Evolutionary conservation across 1,284 basidiomycete species (phyloP).

Genomic region (Athelia sp.): DNA sequence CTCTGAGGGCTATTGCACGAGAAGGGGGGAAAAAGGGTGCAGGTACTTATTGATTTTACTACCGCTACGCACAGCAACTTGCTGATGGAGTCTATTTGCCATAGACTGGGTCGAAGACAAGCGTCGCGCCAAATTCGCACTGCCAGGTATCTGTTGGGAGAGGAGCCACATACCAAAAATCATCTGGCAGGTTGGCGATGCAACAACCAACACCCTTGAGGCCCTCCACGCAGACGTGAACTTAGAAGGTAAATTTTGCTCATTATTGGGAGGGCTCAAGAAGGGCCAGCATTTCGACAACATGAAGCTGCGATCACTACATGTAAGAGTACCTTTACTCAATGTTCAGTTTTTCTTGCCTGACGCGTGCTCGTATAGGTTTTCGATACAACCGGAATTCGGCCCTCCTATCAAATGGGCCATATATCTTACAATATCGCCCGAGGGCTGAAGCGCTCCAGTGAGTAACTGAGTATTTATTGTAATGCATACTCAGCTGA

Average conservation of each 20-base stretch:
- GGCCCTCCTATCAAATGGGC: not conserved
- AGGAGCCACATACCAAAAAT: constrained; percentile 14
- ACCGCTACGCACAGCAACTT: not conserved
- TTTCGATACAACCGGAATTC: not conserved
- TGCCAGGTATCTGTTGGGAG: constrained; percentile 17
- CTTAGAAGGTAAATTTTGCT: constrained; percentile 14
- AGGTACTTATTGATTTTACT: constrained; percentile 5
- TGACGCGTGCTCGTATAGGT: not conserved
- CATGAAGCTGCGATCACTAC: constrained; percentile 12
- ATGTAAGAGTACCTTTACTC: not conserved
- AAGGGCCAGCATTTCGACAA: constrained; percentile 12
- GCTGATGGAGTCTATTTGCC: not conserved
- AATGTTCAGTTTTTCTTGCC: not conserved
- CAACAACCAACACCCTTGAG: constrained; percentile 16
- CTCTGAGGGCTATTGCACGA: constrained; percentile 8
- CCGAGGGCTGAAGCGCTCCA: not conserved
- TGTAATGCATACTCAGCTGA: not conserved
- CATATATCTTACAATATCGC: not conserved
- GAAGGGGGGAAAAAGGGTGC: constrained; percentile 13
- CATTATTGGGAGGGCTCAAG: constrained; percentile 13
- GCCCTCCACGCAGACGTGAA: constrained; percentile 16
- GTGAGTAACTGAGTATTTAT: not conserved
- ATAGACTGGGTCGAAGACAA: constrained; percentile 21
- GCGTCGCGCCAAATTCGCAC: constrained; percentile 16
- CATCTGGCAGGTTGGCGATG: constrained; percentile 16